Evolutionary conservation across 345 rosid genomes (phyloP), one percentile per base, ranked within the genome.

Genomic region (Chamaenerion angustifolium): DNA sequence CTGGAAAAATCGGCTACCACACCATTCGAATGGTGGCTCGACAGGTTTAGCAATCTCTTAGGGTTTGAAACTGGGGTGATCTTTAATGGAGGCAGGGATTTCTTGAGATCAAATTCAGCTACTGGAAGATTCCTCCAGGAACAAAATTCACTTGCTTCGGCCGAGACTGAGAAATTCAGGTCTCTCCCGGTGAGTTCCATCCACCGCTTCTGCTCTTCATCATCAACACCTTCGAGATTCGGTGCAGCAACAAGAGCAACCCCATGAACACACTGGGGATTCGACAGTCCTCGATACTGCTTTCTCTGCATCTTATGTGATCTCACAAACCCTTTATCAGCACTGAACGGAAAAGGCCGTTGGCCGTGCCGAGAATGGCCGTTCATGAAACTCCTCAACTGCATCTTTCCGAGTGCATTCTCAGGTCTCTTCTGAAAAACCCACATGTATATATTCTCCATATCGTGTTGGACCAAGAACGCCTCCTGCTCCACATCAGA

Each of bases 401-500:
- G 79, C 82, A 77, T 77, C 76, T 77, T 77, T 43, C 82, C 82
- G 52, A 77, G 54, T 19, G 79, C 79, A 61, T 77, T 73, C 45
- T 77, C 82, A 35, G 82, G 82, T 63, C 79, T 71, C 48, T 73
- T 76, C 74, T 61, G 71, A 58, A 77, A 73, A 54, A 59, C 71
- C 82, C 82, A 77, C 82, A 77, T 71, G 55, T 77, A 77, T 66
- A 73, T 73, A 42, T 77, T 77, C 64, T 77, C 82, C 82, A 73
- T 71, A 63, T 77, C 82, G 47, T 77, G 79, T 60, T 77, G 82
- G 56, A 73, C 79, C 49, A 77, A 43, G 58, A 77, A 77, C 44
- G 69, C 66, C 51, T 77, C 79, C 15, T 73, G 68, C 56, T 71
- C 66, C 60, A 77, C 63, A 68, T 73, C 82, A 3, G 67, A 52